Percentiles rank a stretch among this genome's conserved stretches.
Conservation (phyloP, 1,284 basidiomycete genomes). For the Phylloboletellus chloephorus region DNA sequence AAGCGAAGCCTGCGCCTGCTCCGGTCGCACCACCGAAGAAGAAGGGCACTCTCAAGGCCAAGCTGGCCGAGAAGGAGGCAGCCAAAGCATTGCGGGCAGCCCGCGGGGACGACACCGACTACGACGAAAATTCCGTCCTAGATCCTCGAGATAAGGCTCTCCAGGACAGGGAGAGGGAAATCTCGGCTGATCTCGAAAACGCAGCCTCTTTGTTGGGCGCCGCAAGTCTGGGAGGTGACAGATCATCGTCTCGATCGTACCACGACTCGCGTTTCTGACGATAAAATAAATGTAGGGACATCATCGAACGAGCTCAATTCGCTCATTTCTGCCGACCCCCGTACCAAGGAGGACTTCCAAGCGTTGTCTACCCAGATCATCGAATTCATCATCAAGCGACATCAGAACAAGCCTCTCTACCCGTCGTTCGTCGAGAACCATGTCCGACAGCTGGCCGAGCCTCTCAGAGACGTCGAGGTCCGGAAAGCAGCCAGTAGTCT, state of each 20-base stretch:
- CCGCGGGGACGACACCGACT: slow-evolving; percentile 38
- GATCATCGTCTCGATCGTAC: background rate
- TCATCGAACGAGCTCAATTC: slow-evolving; percentile 65
- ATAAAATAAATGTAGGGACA: slow-evolving; percentile 41
- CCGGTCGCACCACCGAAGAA: slow-evolving; percentile 72
- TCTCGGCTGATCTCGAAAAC: slow-evolving; percentile 80
- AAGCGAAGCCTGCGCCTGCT: slow-evolving; percentile 44
- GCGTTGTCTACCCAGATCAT: slow-evolving; percentile 68
- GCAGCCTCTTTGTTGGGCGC: slow-evolving; percentile 78
- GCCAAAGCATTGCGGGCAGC: slow-evolving; percentile 46
- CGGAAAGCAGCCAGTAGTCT: slow-evolving; percentile 79
- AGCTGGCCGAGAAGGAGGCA: slow-evolving; percentile 86
- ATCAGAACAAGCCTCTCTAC: slow-evolving; percentile 78
- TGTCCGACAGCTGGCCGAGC: slow-evolving; percentile 63
- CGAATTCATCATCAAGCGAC: slow-evolving; percentile 66
- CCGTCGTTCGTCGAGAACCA: slow-evolving; percentile 78
- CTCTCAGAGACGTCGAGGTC: slow-evolving; percentile 83
- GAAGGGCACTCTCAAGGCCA: slow-evolving; percentile 85
- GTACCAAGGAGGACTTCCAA: slow-evolving; percentile 82
- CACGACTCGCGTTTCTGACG: slow-evolving; percentile 1
- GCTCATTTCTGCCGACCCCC: slow-evolving; percentile 68
- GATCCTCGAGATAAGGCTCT: slow-evolving; percentile 76
- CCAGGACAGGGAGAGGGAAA: slow-evolving; percentile 71
- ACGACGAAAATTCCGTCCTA: slow-evolving; percentile 73
- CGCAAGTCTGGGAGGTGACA: slow-evolving; percentile 59